Base-by-base conservation (phyloP, 2,329 filamentous ascomycete genomes). In the Chrysoporthe deuterocubensis region DNA sequence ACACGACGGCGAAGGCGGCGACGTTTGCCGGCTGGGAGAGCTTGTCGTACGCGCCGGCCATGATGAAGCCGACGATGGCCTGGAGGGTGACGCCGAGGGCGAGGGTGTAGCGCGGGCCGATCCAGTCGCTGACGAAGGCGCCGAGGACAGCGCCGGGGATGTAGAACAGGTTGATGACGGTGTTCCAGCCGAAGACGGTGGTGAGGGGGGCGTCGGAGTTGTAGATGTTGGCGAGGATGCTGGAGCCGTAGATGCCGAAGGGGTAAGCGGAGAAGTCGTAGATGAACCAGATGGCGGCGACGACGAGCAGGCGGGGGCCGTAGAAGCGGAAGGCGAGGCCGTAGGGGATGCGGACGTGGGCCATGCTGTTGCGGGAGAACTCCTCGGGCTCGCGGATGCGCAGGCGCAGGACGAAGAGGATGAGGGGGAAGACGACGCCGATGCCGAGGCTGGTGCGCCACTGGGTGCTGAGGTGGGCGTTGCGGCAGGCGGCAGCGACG, bases 131-230 rank as follows among this genome's bases (percentile, higher is more conserved):
- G 7, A 92, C 81, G 66, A 92, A 92, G 0, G 92, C 91, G 26
- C 94, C 94, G 3, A 91, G 78, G 64, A 94, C 83, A 34, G 92
- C 92, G 1, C 94, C 94, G 0, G 93, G 94, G 61, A 97, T 85
- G 78, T 96, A 96, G 78, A 97, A 97, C 70, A 93, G 81, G 77
- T 96, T 97, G 81, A 96, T 89, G 54, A 97, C 85, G 0, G 91
- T 93, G 76, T 93, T 94, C 93, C 93, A 97, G 52, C 93, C 94
- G 70, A 97, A 94, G 13, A 89, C 81, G 70, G 91, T 70, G 75
- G 92, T 95, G 1, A 97, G 81, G 0, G 90, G 85, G 0, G 87
- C 83, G 37, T 58, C 73, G 0, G 82, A 75, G 11, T 87, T 86
- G 54, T 90, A 88, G 40, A 93, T 85, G 68, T 87, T 89, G 50